A percentile compares a stretch with the other conserved stretches of the same genome.
phyloP scores from a whole-genome alignment of 2,329 filamentous ascomycete genomes.

The Claviceps africana region DNA sequence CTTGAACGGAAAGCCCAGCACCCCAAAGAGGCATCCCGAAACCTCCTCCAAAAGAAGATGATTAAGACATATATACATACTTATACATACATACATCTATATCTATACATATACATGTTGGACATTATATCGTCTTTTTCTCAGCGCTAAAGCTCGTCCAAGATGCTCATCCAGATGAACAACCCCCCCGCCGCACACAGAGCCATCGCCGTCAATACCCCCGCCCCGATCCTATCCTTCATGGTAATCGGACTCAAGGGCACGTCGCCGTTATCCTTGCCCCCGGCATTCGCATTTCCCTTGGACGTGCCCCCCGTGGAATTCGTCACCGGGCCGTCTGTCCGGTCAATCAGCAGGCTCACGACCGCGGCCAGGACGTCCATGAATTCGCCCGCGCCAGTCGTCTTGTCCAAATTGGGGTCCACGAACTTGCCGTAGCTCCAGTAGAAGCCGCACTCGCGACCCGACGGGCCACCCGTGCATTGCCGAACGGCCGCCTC shows the following conservation, averaged over 20 bases:
- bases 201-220: slow-evolving; percentile 31
- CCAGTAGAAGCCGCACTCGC: slow-evolving; percentile 41
- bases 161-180: slow-evolving; percentile 35
- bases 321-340: slow-evolving; percentile 28
- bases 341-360: slow-evolving; percentile 24
- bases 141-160: slow-evolving; percentile 7
- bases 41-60: too few relatives aligned
- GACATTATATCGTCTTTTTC: not conserved
- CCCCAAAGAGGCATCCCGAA: too few relatives aligned
- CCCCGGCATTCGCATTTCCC: slow-evolving; percentile 26
- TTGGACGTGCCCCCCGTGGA: slow-evolving; percentile 35
- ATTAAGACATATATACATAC: too few relatives aligned
- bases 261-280: slow-evolving; percentile 15
- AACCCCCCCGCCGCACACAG: slow-evolving; percentile 25
- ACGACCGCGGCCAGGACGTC: slow-evolving; percentile 39
- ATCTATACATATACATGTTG: not conserved
- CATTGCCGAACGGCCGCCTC: slow-evolving; percentile 38
- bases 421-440: slow-evolving; percentile 23
- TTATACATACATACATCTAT: not conserved
- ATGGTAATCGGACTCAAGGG: not conserved
- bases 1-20: too few relatives aligned
- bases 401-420: not conserved
- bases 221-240: slow-evolving; percentile 12
- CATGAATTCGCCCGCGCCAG: not conserved
- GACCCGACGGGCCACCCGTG: slow-evolving; percentile 24